Evolutionary conservation across 169 alveolate genomes (phyloP).

Genomic region (Theileria parva): DNA sequence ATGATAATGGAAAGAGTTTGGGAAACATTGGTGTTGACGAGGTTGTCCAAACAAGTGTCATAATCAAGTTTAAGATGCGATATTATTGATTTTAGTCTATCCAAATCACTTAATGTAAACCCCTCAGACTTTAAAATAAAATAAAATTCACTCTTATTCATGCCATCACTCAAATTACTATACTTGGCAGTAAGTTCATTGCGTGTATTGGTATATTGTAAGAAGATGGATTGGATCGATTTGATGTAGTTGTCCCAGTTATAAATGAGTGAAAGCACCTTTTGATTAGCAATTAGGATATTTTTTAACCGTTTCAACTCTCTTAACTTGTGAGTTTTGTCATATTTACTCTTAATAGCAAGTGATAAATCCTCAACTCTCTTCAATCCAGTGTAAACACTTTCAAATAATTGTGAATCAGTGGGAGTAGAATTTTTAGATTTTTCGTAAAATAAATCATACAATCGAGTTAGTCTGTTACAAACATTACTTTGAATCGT

Average conservation of each 20-base stretch:
- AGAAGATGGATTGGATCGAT: background rate
- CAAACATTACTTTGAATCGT: slow-evolving; percentile 14
- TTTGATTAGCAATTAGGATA: slow-evolving; percentile 17
- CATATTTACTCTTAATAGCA: slow-evolving; percentile 36
- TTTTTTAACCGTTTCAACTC: slow-evolving; percentile 21
- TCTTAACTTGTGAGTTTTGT: slow-evolving; percentile 9
- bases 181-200: background rate
- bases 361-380: slow-evolving; percentile 23
- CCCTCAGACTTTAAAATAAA: background rate
- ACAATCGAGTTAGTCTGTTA: background rate
- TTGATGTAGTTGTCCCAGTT: slow-evolving; percentile 62
- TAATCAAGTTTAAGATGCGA: slow-evolving; percentile 14
- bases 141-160: background rate
- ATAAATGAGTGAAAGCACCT: slow-evolving; percentile 42
- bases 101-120: background rate
- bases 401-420: background rate
- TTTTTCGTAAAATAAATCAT: background rate
- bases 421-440: background rate
- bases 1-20: slow-evolving; percentile 19
- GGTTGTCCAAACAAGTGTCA: slow-evolving; percentile 14
- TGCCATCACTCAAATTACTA: background rate
- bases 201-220: slow-evolving; percentile 7
- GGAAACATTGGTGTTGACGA: slow-evolving; percentile 16
- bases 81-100: slow-evolving; percentile 7
- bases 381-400: background rate